Percentiles rank a stretch among this genome's conserved stretches.
Conservation (phyloP, 2,329 filamentous ascomycete species). For the Pseudopyricularia javanii region DNA sequence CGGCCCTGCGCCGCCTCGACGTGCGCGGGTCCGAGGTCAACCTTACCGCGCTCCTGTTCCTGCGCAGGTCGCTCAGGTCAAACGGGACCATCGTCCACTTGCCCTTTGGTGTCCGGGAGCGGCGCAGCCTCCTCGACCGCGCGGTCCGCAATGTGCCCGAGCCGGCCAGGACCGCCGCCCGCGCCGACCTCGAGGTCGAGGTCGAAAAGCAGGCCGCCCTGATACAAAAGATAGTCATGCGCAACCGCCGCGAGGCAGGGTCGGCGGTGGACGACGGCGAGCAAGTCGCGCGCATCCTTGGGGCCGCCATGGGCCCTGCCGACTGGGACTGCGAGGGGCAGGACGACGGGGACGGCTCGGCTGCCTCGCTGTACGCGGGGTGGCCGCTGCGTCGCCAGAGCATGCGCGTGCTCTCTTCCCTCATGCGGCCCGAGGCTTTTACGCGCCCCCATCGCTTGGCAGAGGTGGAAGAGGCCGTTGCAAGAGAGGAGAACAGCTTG, state of each 20-base stretch:
- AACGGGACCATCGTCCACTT: constrained; percentile 32
- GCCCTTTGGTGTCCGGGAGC: constrained; percentile 17
- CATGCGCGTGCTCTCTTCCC: neutral
- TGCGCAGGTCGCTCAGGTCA: constrained; percentile 28
- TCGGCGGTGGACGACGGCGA: neutral
- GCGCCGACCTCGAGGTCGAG: constrained; percentile 4
- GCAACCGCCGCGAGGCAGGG: neutral
- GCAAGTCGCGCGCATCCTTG: neutral
- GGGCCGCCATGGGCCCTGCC: neutral
- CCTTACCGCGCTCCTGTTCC: constrained; percentile 33
- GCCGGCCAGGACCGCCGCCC: constrained; percentile 4
- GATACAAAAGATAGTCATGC: neutral
- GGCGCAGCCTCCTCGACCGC: constrained; percentile 11
- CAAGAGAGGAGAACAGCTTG: neutral
- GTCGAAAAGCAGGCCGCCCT: neutral
- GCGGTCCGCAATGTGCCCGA: constrained; percentile 10
- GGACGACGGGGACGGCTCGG: neutral
- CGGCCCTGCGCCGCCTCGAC: constrained; percentile 37
- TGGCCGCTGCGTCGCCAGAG: neutral
- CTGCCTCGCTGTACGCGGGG: neutral
- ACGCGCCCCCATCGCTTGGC: neutral
- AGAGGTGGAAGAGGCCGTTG: neutral
- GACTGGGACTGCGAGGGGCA: neutral
- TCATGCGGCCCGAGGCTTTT: neutral
- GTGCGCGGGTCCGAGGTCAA: constrained; percentile 43